These are phyloP conservation scores for Paralagenidium karlingii DNA, from an alignment of 352 stramenopile genomes.

Conservation along the genomic window DNA sequence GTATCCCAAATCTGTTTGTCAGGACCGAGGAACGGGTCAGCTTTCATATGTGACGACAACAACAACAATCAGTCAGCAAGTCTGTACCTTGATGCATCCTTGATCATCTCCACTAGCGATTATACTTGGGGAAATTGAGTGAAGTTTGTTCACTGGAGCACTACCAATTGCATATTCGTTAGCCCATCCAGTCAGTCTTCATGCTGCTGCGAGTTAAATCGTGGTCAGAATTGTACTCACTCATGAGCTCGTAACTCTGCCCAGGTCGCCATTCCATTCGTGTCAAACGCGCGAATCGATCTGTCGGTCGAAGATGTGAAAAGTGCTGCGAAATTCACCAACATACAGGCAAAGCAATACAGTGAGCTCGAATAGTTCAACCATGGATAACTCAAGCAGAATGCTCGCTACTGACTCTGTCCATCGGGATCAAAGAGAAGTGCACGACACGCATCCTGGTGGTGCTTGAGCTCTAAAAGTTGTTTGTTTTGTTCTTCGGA, in stretches of 20 bases:
- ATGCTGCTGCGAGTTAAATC: no score
- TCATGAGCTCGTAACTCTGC: constrained; percentile 70
- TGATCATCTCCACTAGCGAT: constrained; percentile 73
- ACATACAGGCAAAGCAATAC: not conserved
- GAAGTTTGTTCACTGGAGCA: constrained; percentile 54
- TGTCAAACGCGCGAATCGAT: constrained; percentile 76
- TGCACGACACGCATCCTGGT: constrained; percentile 52
- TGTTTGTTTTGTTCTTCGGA: constrained; percentile 51
- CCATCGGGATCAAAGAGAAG: constrained; percentile 66
- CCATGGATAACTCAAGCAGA: no score
- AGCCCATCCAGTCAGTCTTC: not conserved
- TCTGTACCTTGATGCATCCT: constrained; percentile 46
- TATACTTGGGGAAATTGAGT: constrained; percentile 53
- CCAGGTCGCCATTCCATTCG: constrained; percentile 61
- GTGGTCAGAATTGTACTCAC: constrained; percentile 7
- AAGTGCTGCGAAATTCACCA: constrained; percentile 21
- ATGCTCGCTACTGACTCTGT: constrained; percentile 27
- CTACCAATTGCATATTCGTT: constrained; percentile 1
- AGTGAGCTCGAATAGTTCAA: no score
- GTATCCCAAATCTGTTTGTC: constrained; percentile 60
- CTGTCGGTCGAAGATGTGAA: constrained; percentile 68
- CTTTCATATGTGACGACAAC: no score
- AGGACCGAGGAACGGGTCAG: no score
- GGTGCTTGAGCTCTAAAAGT: constrained; percentile 60
- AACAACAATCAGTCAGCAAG: no score